Base-by-base conservation (phyloP, 2,329 filamentous ascomycete species). In the Volutella citrinella region DNA sequence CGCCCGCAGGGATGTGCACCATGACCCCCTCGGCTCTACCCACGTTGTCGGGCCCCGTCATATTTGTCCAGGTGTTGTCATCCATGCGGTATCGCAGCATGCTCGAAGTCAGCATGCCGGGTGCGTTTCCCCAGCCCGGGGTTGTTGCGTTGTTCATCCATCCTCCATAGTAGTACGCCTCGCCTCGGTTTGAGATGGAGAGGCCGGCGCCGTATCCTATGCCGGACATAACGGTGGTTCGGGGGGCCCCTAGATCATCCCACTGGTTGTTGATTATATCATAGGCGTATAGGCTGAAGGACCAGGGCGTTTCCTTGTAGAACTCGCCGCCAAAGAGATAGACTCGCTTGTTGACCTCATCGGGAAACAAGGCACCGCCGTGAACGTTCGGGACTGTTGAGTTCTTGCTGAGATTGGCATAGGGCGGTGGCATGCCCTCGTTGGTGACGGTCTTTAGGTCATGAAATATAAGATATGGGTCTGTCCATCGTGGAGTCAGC, bases 261-360 rank as follows among this genome's bases (percentile, higher is more conserved):
- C 80, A 83, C 20, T 68, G 59, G 41, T 81, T 60, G 35, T 74
- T 60, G 20, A 79, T 47, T 6, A 72, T 63, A 45, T 83, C 79
- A 56, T 79, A 83, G 6, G 66, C 62, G 58, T 73, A 78, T 18
- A 82, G 66, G 15, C 59, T 59, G 34, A 74, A 72, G 1, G 65
- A 52, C 22, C 64, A 59, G 1, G 75, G 72, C 3, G 63, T 52
- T 18, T 61, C 52, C 38, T 56, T 54, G 45, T 70, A 75, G 45
- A 71, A 78, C 42, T 81, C 73, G 27, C 80, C 80, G 10, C 79
- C 80, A 48, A 74, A 83, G 3, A 78, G 63, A 51, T 80, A 82
- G 30, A 84, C 69, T 26, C 70, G 65, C 51, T 81, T 80, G 59
- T 84, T 83, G 23, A 78, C 65, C 17, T 70, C 62, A 51, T 83